Percentiles rank a stretch among this genome's conserved stretches.
Conservation (phyloP, 768 basidiomycete species). For the Boletus tomentosulus region DNA sequence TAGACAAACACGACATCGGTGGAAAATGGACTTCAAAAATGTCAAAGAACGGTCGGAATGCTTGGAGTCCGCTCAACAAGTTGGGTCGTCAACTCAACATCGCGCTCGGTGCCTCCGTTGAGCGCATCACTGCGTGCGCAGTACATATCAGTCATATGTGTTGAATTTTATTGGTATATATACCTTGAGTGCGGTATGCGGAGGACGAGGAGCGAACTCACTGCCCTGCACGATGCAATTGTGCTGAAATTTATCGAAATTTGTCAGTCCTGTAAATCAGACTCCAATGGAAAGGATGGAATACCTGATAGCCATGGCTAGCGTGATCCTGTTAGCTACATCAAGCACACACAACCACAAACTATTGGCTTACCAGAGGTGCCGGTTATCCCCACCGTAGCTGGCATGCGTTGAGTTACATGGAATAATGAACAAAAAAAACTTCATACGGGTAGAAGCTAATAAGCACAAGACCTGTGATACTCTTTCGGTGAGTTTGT, state of each 20-base stretch:
- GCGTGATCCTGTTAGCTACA: neutral
- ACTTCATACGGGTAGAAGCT: constrained; percentile 3
- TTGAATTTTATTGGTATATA: neutral
- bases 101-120: neutral
- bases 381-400: constrained; percentile 1
- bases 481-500: neutral
- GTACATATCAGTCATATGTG: neutral
- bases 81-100: constrained; percentile 2
- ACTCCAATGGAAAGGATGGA: no score
- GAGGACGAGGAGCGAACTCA: constrained; percentile 12
- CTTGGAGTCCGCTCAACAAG: neutral
- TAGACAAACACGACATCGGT: neutral
- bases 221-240: constrained; percentile 10
- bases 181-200: neutral
- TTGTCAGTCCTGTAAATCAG: neutral
- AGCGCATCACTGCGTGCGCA: neutral
- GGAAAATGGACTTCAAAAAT: neutral
- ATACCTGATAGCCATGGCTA: constrained; percentile 15
- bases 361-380: constrained; percentile 3
- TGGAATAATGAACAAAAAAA: neutral
- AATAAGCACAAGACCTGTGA: constrained; percentile 11
- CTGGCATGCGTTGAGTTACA: neutral
- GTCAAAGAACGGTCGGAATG: neutral
- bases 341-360: neutral
- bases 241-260: constrained; percentile 2